Conservation (phyloP, 2,329 filamentous ascomycete species). For the Fusarium siculi region DNA sequence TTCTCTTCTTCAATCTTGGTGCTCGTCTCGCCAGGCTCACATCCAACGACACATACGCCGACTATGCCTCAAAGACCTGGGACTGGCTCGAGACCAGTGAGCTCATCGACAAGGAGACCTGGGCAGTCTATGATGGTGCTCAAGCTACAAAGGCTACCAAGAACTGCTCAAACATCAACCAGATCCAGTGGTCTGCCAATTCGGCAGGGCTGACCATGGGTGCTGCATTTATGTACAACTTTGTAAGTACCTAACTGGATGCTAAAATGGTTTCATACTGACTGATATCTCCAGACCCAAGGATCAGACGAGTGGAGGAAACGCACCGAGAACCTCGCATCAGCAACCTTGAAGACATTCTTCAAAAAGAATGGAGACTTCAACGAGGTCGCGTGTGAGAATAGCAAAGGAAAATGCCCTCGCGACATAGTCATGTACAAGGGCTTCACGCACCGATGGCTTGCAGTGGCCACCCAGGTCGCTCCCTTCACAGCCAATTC, state of each 20-base stretch:
- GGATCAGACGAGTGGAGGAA: slow-evolving; percentile 59
- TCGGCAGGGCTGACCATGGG: slow-evolving; percentile 70
- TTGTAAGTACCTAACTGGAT: slow-evolving; percentile 48
- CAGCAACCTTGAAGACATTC: slow-evolving; percentile 59
- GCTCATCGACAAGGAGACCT: slow-evolving; percentile 68
- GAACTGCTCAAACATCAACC: slow-evolving; percentile 70
- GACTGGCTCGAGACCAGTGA: slow-evolving; percentile 66
- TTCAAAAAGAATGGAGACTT: slow-evolving; percentile 64
- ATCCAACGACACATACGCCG: slow-evolving; percentile 70
- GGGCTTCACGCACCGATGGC: slow-evolving; percentile 73
- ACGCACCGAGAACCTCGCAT: slow-evolving; percentile 65
- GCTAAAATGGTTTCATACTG: slow-evolving; percentile 5
- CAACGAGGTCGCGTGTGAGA: slow-evolving; percentile 73
- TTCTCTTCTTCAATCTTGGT: slow-evolving; percentile 71
- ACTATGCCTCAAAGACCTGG: slow-evolving; percentile 70
- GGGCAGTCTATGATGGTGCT: slow-evolving; percentile 72
- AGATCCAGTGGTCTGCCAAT: slow-evolving; percentile 73
- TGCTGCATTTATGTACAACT: slow-evolving; percentile 75
- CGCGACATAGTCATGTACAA: slow-evolving; percentile 79
- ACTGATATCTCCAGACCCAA: not conserved
- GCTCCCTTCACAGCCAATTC: slow-evolving; percentile 66
- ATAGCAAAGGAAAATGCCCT: slow-evolving; percentile 64
- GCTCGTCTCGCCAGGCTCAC: slow-evolving; percentile 79
- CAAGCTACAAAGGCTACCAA: slow-evolving; percentile 60
- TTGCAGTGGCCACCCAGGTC: slow-evolving; percentile 68